These are phyloP conservation scores for Verbascum thapsus DNA, from an alignment of 257 asterid species.

Conservation along the genomic window DNA sequence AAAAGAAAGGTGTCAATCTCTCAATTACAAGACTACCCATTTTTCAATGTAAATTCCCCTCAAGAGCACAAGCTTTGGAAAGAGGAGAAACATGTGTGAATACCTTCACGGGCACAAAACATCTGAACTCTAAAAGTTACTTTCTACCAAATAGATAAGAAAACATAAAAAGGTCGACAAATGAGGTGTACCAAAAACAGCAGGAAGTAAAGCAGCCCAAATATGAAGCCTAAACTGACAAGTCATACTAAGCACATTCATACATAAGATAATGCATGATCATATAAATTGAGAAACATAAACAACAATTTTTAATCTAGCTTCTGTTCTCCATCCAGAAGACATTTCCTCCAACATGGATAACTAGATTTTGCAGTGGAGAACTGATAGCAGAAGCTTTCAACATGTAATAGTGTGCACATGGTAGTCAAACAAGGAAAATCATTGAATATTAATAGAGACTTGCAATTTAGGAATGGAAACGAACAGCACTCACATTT, in stretches of 20 bases:
- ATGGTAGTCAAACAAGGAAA: constrained; percentile 10
- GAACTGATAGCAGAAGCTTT: constrained; percentile 19
- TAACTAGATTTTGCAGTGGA: constrained; percentile 16
- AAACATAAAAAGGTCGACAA: neutral
- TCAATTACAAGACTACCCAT: neutral
- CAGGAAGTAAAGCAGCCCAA: constrained; percentile 17
- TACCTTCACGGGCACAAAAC: constrained; percentile 13
- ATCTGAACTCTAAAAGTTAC: constrained; percentile 11
- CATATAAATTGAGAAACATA: constrained; percentile 10
- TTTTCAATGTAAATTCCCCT: constrained; percentile 2
- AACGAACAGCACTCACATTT: constrained; percentile 58
- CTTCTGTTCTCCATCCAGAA: constrained; percentile 17
- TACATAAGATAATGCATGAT: constrained; percentile 2
- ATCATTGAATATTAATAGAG: constrained; percentile 19
- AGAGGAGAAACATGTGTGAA: neutral
- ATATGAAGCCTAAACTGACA: constrained; percentile 18
- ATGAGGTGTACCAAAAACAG: neutral
- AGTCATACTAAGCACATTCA: constrained; percentile 23
- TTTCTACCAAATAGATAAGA: neutral
- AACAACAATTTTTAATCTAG: constrained; percentile 1
- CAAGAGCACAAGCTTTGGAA: neutral
- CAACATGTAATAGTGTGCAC: neutral
- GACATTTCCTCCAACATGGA: constrained; percentile 1
- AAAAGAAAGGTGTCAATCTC: neutral
- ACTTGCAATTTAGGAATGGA: constrained; percentile 17